phyloP scores from a whole-genome alignment of 148 eudicot genomes.

The Spergularia bocconei region DNA sequence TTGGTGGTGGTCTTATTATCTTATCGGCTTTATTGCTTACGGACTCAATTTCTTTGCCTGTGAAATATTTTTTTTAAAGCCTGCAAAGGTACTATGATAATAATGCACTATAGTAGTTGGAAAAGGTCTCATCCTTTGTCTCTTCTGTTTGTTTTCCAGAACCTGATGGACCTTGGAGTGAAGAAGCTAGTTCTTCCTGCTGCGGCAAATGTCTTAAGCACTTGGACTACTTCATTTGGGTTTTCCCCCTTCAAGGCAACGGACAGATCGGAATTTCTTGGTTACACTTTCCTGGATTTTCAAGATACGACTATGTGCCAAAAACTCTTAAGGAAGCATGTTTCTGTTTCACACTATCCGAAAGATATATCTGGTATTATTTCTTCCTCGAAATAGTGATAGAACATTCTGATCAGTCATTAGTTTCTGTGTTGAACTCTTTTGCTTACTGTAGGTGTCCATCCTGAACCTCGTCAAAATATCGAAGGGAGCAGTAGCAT shows the following conservation, averaged over 20 bases:
- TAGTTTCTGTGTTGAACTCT: not conserved
- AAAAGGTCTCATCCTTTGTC: not conserved
- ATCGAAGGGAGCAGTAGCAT: constrained; percentile 21
- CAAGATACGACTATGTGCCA: constrained; percentile 88
- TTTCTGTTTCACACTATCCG: constrained; percentile 18
- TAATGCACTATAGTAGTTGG: not conserved
- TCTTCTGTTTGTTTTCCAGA: constrained; percentile 39
- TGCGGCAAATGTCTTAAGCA: constrained; percentile 53
- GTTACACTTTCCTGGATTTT: constrained; percentile 73
- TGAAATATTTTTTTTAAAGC: no score
- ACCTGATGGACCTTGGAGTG: constrained; percentile 64
- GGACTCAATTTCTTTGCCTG: no score
- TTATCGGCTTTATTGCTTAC: no score
- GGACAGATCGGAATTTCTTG: constrained; percentile 56
- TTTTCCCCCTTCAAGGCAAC: constrained; percentile 45
- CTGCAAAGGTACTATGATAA: not conserved
- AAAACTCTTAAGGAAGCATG: constrained; percentile 47
- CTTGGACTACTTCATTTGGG: constrained; percentile 87
- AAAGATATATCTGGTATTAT: constrained; percentile 32
- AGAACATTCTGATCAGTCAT: not conserved
- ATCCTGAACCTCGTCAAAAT: constrained; percentile 18
- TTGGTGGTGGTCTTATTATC: no score
- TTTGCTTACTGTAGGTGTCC: constrained; percentile 33
- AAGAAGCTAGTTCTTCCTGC: constrained; percentile 87
- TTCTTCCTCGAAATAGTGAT: not conserved